These are phyloP conservation scores for Stagonosporopsis tanaceti DNA, from an alignment of 2,329 filamentous ascomycete genomes.

Conservation along the genomic window DNA sequence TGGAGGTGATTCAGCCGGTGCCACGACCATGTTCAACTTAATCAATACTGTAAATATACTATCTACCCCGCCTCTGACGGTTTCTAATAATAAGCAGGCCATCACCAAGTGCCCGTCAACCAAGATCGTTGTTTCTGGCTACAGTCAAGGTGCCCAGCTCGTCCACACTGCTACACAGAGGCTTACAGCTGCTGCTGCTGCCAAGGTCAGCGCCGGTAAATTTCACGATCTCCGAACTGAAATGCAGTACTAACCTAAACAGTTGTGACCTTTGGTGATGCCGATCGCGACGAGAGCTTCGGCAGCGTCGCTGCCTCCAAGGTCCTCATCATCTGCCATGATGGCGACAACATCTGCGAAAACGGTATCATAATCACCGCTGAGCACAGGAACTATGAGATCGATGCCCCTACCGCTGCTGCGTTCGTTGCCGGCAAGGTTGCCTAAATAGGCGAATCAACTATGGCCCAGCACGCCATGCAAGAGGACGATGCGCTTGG, in stretches of 20 bases:
- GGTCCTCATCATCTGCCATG: slow-evolving; percentile 47
- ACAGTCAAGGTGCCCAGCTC: slow-evolving; percentile 51
- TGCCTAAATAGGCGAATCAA: background rate
- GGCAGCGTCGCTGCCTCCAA: slow-evolving; percentile 40
- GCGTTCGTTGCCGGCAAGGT: slow-evolving; percentile 30
- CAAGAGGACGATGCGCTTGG: no score
- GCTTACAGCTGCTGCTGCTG: slow-evolving; percentile 31
- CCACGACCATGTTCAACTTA: slow-evolving; percentile 53
- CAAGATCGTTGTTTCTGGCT: slow-evolving; percentile 42
- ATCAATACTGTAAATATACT: slow-evolving; percentile 43
- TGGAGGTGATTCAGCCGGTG: slow-evolving; percentile 56
- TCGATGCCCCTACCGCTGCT: slow-evolving; percentile 34
- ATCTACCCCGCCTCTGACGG: background rate
- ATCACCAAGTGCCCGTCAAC: slow-evolving; percentile 36
- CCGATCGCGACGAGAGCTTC: slow-evolving; percentile 43
- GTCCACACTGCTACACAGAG: slow-evolving; percentile 56
- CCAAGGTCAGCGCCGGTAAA: slow-evolving; percentile 34
- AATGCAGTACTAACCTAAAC: background rate
- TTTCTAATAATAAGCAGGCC: slow-evolving; percentile 10
- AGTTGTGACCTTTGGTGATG: slow-evolving; percentile 51
- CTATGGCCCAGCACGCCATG: no score
- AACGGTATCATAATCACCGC: slow-evolving; percentile 36
- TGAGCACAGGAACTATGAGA: slow-evolving; percentile 37
- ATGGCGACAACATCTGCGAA: slow-evolving; percentile 47
- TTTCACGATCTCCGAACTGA: background rate